Evolutionary conservation across 2,329 filamentous ascomycete genomes (phyloP).

Genomic region (Clonostachys byssicola): DNA sequence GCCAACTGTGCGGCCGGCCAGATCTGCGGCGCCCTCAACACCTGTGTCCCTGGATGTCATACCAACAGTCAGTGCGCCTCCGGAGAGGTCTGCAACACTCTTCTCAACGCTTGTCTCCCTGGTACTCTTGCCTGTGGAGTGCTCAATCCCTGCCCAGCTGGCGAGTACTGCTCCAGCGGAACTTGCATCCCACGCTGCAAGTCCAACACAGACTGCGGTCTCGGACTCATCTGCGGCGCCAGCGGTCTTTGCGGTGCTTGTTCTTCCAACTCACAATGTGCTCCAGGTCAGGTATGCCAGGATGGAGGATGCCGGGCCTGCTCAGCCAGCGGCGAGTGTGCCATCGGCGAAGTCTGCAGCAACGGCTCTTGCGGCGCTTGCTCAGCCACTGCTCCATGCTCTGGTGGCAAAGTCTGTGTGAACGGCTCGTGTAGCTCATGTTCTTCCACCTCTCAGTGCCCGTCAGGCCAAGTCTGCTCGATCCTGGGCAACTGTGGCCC

Average conservation of each 20-base stretch:
- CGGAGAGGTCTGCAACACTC: no score
- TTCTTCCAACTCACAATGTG: conserved; percentile 4
- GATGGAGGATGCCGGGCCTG: not conserved
- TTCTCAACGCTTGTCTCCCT: no score
- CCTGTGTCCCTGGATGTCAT: not conserved
- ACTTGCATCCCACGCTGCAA: conserved; percentile 2
- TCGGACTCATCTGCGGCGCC: no score
- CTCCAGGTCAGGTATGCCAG: not conserved
- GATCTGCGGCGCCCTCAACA: conserved; percentile 4
- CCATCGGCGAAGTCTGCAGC: conserved; percentile 6
- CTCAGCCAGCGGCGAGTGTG: conserved; percentile 2
- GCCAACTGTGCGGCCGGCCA: conserved; percentile 4
- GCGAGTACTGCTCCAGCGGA: conserved; percentile 1
- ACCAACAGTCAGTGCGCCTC: no score
- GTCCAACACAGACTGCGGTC: not conserved
- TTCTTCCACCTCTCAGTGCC: no score
- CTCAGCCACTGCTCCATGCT: conserved; percentile 3
- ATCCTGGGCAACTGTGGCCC: no score
- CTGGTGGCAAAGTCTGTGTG: no score
- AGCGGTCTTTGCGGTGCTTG: not conserved
- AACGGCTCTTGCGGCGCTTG: conserved; percentile 2
- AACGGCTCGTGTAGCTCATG: no score
- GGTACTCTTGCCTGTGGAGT: conserved; percentile 1
- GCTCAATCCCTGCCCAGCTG: conserved; percentile 2
- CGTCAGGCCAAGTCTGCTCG: no score